Evolutionary conservation across 352 stramenopile species (phyloP).

Genomic region (Aphanomyces stellatus): DNA sequence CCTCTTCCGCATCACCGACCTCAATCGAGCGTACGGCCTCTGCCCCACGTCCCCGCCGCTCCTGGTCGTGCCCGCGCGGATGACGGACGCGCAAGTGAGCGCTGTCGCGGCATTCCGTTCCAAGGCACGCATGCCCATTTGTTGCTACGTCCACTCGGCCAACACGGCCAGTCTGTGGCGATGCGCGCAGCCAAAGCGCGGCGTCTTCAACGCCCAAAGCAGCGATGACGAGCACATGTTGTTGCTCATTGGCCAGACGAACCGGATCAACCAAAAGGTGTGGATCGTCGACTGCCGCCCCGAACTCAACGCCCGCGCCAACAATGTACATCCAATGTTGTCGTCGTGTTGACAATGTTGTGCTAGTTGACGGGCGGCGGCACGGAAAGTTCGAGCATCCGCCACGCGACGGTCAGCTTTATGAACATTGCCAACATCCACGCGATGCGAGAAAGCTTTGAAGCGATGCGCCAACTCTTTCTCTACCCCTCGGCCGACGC

Average conservation of each 20-base stretch:
- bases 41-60: conserved; percentile 73
- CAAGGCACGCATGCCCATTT: conserved; percentile 74
- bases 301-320: conserved; percentile 84
- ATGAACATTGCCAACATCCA: conserved; percentile 92
- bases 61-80: conserved; percentile 56
- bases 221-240: conserved; percentile 67
- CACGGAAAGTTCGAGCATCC: conserved; percentile 73
- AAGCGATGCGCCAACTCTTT: conserved; percentile 58
- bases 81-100: conserved; percentile 53
- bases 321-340: conserved; percentile 38
- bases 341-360: background rate
- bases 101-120: conserved; percentile 72
- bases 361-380: conserved; percentile 72
- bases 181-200: conserved; percentile 78
- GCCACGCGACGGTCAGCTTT: conserved; percentile 71
- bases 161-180: conserved; percentile 73
- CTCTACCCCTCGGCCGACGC: conserved; percentile 26
- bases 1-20: conserved; percentile 43
- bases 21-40: conserved; percentile 61
- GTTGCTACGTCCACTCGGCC: conserved; percentile 60
- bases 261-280: conserved; percentile 39
- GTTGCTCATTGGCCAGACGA: conserved; percentile 34
- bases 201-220: conserved; percentile 72
- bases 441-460: conserved; percentile 83
- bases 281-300: conserved; percentile 87